Conservation (phyloP, 352 stramenopile genomes). For the Globisporangium mamillatum region DNA sequence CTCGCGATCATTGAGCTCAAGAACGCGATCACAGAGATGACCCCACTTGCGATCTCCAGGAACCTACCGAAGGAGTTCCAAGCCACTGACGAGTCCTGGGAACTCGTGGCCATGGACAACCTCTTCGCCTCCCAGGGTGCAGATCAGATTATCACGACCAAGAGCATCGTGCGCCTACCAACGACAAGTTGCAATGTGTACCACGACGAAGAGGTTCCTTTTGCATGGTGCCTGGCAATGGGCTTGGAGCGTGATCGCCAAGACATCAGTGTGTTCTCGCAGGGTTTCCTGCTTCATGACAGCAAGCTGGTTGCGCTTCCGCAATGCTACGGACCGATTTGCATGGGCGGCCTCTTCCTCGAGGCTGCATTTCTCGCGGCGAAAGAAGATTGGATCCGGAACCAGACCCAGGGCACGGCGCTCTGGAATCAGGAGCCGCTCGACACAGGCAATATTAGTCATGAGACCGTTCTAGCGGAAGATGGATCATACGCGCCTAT, state of each 20-base stretch:
- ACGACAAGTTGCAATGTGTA: constrained; percentile 4
- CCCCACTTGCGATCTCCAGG: constrained; percentile 6
- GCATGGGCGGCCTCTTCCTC: constrained; percentile 9
- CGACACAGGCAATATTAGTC: background rate
- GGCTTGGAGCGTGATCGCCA: constrained; percentile 10
- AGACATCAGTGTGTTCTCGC: constrained; percentile 6
- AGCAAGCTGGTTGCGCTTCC: constrained; percentile 14
- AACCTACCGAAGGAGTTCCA: constrained; percentile 6
- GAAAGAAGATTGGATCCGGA: constrained; percentile 13
- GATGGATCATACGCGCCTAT: background rate
- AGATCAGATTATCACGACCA: constrained; percentile 1
- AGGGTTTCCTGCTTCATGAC: constrained; percentile 12
- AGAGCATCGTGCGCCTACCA: constrained; percentile 10
- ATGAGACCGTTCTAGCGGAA: background rate
- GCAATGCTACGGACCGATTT: constrained; percentile 12
- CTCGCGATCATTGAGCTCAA: constrained; percentile 8
- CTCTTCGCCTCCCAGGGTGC: constrained; percentile 7
- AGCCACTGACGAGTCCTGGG: constrained; percentile 7
- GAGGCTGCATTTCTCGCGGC: constrained; percentile 6
- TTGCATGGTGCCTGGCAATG: constrained; percentile 3
- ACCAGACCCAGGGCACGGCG: background rate
- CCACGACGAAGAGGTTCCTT: background rate
- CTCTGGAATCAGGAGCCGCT: constrained; percentile 2
- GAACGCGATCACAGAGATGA: constrained; percentile 6
- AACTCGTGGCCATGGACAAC: constrained; percentile 16